Evolutionary conservation across 2,329 filamentous ascomycete genomes (phyloP).

Genomic region (Akanthomyces dipterigenus): DNA sequence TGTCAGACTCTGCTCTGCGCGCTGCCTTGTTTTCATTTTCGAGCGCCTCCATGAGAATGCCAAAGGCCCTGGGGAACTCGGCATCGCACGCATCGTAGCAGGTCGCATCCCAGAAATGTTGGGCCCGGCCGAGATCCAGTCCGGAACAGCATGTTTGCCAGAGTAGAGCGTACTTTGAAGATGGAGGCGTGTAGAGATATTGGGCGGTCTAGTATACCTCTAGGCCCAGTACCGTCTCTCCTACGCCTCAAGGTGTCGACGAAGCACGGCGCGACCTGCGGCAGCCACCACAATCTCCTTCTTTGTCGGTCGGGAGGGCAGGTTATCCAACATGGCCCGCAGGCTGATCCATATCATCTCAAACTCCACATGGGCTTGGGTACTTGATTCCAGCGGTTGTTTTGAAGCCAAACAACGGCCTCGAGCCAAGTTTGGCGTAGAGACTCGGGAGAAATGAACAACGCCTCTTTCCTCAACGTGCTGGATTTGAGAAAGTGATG

Average conservation of each 20-base stretch:
- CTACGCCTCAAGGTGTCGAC: neutral
- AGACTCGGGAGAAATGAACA: neutral
- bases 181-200: neutral
- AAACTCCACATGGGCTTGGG: neutral
- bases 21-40: neutral
- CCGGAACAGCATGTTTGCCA: neutral
- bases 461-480: neutral
- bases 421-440: neutral
- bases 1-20: neutral
- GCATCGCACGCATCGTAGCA: neutral
- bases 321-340: neutral
- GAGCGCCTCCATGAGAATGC: neutral
- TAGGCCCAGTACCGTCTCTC: neutral
- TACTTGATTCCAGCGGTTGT: neutral
- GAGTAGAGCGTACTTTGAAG: neutral
- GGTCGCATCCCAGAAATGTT: neutral
- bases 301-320: neutral
- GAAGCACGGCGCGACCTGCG: neutral
- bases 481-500: neutral
- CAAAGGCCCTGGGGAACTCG: neutral
- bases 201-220: neutral
- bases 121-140: neutral
- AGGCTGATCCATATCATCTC: neutral
- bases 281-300: neutral
- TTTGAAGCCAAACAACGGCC: neutral